Conservation (phyloP, 78 protist genomes). For the Cavenderia fasciculata region DNA sequence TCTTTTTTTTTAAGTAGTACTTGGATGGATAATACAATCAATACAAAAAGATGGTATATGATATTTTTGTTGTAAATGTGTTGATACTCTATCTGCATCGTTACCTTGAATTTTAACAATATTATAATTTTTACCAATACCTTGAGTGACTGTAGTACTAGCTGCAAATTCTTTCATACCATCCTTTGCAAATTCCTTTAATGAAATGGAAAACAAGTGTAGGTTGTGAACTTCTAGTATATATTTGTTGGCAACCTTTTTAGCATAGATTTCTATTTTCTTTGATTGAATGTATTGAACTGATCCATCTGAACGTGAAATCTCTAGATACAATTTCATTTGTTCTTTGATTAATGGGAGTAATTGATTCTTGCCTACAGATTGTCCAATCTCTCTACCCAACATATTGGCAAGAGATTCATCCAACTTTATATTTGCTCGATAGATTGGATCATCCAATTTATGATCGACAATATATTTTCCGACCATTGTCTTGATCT, state of each 20-base stretch:
- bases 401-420: background rate
- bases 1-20: background rate
- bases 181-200: slow-evolving; percentile 48
- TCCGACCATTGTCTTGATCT: background rate
- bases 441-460: slow-evolving; percentile 13
- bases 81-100: slow-evolving; percentile 3
- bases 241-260: slow-evolving; percentile 25
- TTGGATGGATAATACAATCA: background rate
- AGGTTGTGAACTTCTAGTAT: slow-evolving; percentile 26
- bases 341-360: background rate
- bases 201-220: slow-evolving; percentile 2
- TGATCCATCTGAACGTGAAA: background rate
- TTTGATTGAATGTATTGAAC: background rate
- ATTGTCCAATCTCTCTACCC: background rate
- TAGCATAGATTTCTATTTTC: background rate
- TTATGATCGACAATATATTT: slow-evolving; percentile 1
- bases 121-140: background rate
- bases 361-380: background rate
- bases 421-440: slow-evolving; percentile 10
- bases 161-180: slow-evolving; percentile 66
- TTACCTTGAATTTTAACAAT: slow-evolving; percentile 59
- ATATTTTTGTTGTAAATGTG: slow-evolving; percentile 27
- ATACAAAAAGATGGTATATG: slow-evolving; percentile 30
- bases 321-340: background rate
- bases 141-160: slow-evolving; percentile 21